Conservation (phyloP, 176 grass and related monocot species). For the Triticum timopheevii region DNA sequence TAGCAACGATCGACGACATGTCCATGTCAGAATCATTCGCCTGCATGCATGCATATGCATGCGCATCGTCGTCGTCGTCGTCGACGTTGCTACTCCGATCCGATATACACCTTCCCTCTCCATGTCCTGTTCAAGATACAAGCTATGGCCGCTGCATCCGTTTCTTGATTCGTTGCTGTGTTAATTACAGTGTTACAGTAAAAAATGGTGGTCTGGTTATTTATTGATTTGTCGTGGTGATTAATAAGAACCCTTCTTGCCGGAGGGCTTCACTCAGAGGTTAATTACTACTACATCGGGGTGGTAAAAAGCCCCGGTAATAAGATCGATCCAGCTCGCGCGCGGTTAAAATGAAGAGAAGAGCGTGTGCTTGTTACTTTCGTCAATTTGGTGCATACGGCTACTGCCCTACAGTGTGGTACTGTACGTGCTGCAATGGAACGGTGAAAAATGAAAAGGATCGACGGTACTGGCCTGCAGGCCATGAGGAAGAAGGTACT, state of each 20-base stretch:
- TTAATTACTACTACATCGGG: neutral
- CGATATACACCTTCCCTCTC: neutral
- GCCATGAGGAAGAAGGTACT: slow-evolving; percentile 34
- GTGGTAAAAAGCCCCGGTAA: slow-evolving; percentile 47
- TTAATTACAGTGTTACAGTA: slow-evolving; percentile 27
- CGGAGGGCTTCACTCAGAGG: slow-evolving; percentile 37
- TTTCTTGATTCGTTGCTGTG: slow-evolving; percentile 60
- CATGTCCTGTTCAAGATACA: neutral
- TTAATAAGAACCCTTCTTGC: slow-evolving; percentile 62
- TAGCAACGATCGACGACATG: slow-evolving; percentile 20
- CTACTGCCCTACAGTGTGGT: slow-evolving; percentile 34
- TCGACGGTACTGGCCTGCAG: slow-evolving; percentile 26
- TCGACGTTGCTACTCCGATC: slow-evolving; percentile 12
- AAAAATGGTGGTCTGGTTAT: slow-evolving; percentile 59
- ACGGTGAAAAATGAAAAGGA: slow-evolving; percentile 21
- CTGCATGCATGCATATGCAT: slow-evolving; percentile 10
- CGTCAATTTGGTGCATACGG: slow-evolving; percentile 31
- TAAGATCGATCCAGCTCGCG: slow-evolving; percentile 47
- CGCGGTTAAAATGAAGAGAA: slow-evolving; percentile 32
- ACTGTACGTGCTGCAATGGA: slow-evolving; percentile 27
- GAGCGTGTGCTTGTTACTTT: neutral
- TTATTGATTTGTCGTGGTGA: slow-evolving; percentile 95
- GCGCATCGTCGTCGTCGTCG: neutral
- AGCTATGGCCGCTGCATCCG: slow-evolving; percentile 21
- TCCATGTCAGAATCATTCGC: slow-evolving; percentile 36